Percentiles rank a stretch among this genome's conserved stretches.
These are phyloP conservation scores for Ascochyta koolunga DNA, from an alignment of 2,329 filamentous ascomycete species.

Conservation along the genomic window DNA sequence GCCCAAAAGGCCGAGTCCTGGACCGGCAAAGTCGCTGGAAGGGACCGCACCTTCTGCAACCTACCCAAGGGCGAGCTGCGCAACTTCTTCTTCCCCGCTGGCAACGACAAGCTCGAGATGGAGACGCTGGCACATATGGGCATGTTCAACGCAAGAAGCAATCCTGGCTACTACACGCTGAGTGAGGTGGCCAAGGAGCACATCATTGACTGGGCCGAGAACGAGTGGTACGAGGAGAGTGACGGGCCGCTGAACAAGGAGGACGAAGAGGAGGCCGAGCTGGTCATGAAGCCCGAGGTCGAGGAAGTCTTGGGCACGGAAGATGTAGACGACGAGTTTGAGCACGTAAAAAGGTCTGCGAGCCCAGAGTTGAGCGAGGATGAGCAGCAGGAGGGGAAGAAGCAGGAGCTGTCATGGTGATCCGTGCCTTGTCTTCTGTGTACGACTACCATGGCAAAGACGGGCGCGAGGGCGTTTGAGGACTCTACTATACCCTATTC, in stretches of 20 bases:
- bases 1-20: constrained; percentile 48
- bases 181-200: constrained; percentile 68
- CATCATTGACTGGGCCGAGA: constrained; percentile 68
- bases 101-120: constrained; percentile 80
- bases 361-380: constrained; percentile 8
- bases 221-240: constrained; percentile 67
- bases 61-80: constrained; percentile 46
- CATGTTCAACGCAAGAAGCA: constrained; percentile 75
- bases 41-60: constrained; percentile 86
- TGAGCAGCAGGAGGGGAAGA: constrained; percentile 1
- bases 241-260: constrained; percentile 35
- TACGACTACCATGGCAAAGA: not conserved
- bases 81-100: constrained; percentile 46
- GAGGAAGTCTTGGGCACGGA: constrained; percentile 21
- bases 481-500: constrained; percentile 4
- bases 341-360: constrained; percentile 24
- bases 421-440: not conserved
- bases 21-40: constrained; percentile 66
- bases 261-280: constrained; percentile 41
- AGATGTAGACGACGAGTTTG: constrained; percentile 33
- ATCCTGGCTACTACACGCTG: constrained; percentile 74
- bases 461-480: not conserved
- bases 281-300: constrained; percentile 32
- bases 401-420: constrained; percentile 6
- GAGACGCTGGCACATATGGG: constrained; percentile 82